Percentiles rank a stretch among this genome's conserved stretches.
Evolutionary conservation across 2,329 filamentous ascomycete species (phyloP).

Genomic region (Colletotrichum sansevieriae): DNA sequence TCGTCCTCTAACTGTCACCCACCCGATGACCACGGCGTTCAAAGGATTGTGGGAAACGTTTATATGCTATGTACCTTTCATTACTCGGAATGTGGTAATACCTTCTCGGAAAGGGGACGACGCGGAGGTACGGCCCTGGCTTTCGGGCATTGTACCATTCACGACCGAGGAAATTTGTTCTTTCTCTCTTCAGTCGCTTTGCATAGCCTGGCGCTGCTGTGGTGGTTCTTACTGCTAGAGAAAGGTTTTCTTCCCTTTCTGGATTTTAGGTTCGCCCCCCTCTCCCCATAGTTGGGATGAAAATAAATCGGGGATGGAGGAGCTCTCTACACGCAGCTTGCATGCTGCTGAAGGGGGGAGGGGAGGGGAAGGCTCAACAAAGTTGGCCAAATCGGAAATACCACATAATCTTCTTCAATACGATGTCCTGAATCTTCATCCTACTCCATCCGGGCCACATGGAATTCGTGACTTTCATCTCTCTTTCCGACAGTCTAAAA

Average conservation of each 20-base stretch:
- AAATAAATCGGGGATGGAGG: too few relatives aligned
- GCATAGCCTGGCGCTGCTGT: conserved; percentile 22
- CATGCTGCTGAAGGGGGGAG: too few relatives aligned
- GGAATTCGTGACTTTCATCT: too few relatives aligned
- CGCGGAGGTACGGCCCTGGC: background rate
- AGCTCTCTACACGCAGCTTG: too few relatives aligned
- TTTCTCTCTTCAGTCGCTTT: background rate
- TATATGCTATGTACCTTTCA: background rate
- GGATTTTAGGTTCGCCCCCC: too few relatives aligned
- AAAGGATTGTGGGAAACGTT: background rate
- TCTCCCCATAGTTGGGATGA: conserved; percentile 6
- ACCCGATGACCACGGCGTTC: conserved; percentile 11
- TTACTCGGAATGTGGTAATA: background rate
- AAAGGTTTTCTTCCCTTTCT: background rate
- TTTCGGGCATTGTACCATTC: conserved; percentile 20
- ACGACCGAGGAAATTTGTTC: conserved; percentile 5
- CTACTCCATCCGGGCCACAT: too few relatives aligned
- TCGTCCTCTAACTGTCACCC: background rate
- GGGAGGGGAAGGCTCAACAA: too few relatives aligned
- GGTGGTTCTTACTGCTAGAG: background rate
- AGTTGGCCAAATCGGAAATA: too few relatives aligned
- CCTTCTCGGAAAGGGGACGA: background rate
- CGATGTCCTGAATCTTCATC: too few relatives aligned
- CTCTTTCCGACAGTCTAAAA: too few relatives aligned
- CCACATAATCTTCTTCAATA: too few relatives aligned